These are phyloP conservation scores for Castanopsis chinensis DNA, from an alignment of 306 rosid genomes.

Conservation along the genomic window DNA sequence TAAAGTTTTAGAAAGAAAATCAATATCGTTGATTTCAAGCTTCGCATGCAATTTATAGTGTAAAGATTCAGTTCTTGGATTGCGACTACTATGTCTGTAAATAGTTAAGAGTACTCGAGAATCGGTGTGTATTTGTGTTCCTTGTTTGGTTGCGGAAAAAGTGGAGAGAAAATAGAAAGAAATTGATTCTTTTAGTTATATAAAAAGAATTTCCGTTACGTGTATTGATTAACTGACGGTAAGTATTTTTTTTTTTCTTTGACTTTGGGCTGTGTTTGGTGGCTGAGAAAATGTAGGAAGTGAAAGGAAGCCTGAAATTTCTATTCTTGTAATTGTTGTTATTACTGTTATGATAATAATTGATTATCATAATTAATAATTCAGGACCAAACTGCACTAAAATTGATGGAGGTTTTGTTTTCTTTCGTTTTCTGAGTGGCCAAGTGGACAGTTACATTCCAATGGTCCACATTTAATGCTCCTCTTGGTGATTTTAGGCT, in stretches of 20 bases:
- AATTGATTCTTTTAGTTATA: background rate
- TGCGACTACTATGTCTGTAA: background rate
- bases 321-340: too few relatives aligned
- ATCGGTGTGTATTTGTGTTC: background rate
- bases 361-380: background rate
- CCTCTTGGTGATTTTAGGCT: background rate
- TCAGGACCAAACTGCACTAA: background rate
- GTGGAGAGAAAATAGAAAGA: constrained; percentile 10
- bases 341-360: background rate
- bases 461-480: background rate
- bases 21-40: background rate
- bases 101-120: background rate
- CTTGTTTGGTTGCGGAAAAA: constrained; percentile 2
- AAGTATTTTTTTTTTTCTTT: too few relatives aligned
- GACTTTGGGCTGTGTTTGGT: too few relatives aligned
- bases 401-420: background rate
- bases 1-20: background rate
- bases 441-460: too few relatives aligned
- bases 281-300: too few relatives aligned
- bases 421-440: background rate
- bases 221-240: too few relatives aligned
- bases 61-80: background rate
- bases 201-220: too few relatives aligned
- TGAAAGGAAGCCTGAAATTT: too few relatives aligned
- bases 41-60: background rate